These are phyloP conservation scores for Coemansia asiatica DNA, from an alignment of 192 early-diverging fungal species.

Conservation along the genomic window DNA sequence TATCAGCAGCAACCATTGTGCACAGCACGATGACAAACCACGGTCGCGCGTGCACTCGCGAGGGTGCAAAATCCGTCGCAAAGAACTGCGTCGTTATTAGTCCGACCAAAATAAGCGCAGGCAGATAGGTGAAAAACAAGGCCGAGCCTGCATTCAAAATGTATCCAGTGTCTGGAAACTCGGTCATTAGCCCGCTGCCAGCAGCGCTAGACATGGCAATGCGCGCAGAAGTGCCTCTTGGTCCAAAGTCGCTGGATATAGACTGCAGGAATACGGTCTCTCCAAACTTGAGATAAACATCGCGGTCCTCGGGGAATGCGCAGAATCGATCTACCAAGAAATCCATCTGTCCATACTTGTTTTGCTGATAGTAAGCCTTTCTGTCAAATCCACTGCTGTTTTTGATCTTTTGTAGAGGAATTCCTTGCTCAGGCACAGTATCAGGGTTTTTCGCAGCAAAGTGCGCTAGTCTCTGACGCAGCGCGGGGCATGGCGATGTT, in stretches of 20 bases:
- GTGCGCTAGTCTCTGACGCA: conserved; percentile 23
- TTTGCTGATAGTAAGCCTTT: conserved; percentile 27
- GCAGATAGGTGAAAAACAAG: conserved; percentile 37
- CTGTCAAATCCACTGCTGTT: conserved; percentile 7
- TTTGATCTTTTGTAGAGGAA: conserved; percentile 14
- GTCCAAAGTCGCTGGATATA: conserved; percentile 47
- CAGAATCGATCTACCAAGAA: conserved; percentile 53
- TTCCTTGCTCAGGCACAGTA: conserved; percentile 20
- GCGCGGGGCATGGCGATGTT: conserved; percentile 17
- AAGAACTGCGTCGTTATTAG: conserved; percentile 36
- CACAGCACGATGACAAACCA: conserved; percentile 32
- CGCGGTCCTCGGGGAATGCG: conserved; percentile 31
- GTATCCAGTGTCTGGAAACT: conserved; percentile 31
- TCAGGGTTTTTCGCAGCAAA: conserved; percentile 14
- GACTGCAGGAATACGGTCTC: conserved; percentile 41
- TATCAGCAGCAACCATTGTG: conserved; percentile 30
- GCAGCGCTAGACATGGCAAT: conserved; percentile 10
- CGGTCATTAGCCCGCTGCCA: conserved; percentile 9
- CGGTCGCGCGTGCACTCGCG: conserved; percentile 31
- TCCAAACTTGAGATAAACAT: conserved; percentile 45
- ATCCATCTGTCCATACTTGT: conserved; percentile 41
- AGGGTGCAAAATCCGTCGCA: conserved; percentile 37
- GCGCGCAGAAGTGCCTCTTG: conserved; percentile 19
- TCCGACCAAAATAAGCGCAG: conserved; percentile 33
- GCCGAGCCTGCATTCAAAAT: conserved; percentile 16